These are phyloP conservation scores for Candida vartiovaarae DNA, from an alignment of 805 yeast species.

Conservation along the genomic window DNA sequence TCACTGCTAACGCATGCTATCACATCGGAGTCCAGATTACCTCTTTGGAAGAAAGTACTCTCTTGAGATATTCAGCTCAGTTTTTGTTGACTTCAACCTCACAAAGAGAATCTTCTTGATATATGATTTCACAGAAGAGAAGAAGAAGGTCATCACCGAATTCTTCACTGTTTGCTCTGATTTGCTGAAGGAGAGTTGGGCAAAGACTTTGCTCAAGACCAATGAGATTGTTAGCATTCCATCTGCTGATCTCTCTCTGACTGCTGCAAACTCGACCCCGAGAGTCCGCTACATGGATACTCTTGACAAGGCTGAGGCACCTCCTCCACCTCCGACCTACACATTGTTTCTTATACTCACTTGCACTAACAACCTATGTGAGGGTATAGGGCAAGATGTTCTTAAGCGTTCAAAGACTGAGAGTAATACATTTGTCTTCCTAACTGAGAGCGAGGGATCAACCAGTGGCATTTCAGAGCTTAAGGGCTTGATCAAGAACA, in stretches of 20 bases:
- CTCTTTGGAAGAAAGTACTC: slow-evolving; percentile 70
- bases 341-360: slow-evolving; percentile 48
- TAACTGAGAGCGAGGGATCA: slow-evolving; percentile 6
- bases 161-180: slow-evolving; percentile 38
- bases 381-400: slow-evolving; percentile 57
- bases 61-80: slow-evolving; percentile 60
- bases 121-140: slow-evolving; percentile 52
- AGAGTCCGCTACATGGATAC: slow-evolving; percentile 62
- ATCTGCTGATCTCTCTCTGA: slow-evolving; percentile 27
- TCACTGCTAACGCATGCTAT: slow-evolving; percentile 69
- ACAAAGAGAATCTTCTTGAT: slow-evolving; percentile 46
- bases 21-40: slow-evolving; percentile 46
- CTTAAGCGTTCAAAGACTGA: slow-evolving; percentile 30
- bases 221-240: slow-evolving; percentile 25
- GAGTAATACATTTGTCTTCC: slow-evolving; percentile 9
- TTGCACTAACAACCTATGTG: slow-evolving; percentile 49
- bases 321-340: slow-evolving; percentile 58
- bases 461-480: slow-evolving; percentile 3
- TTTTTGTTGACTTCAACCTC: slow-evolving; percentile 50
- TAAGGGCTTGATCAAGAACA: slow-evolving; percentile 26
- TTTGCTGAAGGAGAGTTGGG: slow-evolving; percentile 26
- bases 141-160: slow-evolving; percentile 55
- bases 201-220: slow-evolving; percentile 27
- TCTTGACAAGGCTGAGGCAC: slow-evolving; percentile 77
- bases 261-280: slow-evolving; percentile 36